These are phyloP conservation scores for Globisporangium yorkense DNA, from an alignment of 352 stramenopile species.

Conservation along the genomic window DNA sequence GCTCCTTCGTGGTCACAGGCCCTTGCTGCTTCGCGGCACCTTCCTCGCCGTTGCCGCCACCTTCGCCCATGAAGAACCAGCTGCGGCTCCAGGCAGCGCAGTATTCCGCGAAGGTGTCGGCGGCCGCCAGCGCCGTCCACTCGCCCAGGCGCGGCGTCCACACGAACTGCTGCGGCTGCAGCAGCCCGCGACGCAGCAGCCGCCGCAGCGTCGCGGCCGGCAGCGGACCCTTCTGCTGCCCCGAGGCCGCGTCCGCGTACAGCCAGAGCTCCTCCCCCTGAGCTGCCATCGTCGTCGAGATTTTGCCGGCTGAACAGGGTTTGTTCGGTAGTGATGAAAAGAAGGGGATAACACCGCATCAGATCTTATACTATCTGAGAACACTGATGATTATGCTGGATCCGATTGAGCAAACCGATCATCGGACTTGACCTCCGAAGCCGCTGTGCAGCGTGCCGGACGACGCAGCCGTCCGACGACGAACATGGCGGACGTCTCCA, in stretches of 20 bases:
- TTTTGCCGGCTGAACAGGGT: not conserved
- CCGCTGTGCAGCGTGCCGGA: too few relatives aligned
- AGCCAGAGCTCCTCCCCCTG: constrained; percentile 44
- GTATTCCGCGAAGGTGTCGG: constrained; percentile 47
- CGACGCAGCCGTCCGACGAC: not conserved
- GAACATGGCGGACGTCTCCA: not conserved
- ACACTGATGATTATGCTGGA: too few relatives aligned
- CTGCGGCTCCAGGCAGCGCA: constrained; percentile 43
- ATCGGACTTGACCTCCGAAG: too few relatives aligned
- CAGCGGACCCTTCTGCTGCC: constrained; percentile 67
- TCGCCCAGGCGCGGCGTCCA: constrained; percentile 61
- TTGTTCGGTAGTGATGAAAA: not conserved
- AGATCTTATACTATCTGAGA: not conserved
- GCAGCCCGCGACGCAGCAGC: constrained; percentile 51
- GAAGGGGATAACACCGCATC: not conserved
- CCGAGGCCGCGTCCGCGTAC: constrained; percentile 61
- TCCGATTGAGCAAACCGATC: too few relatives aligned
- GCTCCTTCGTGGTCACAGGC: constrained; percentile 44
- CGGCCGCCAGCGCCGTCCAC: constrained; percentile 39
- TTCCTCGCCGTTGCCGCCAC: constrained; percentile 9
- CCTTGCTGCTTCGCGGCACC: constrained; percentile 20
- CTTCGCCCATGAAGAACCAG: constrained; percentile 58
- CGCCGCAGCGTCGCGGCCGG: constrained; percentile 52
- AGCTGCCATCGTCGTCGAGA: not conserved
- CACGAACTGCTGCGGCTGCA: constrained; percentile 58